A percentile compares a stretch with the other conserved stretches of the same genome.
These are phyloP conservation scores for Cryptococcus sp. DNA, from an alignment of 1,284 basidiomycete species.

Conservation along the genomic window DNA sequence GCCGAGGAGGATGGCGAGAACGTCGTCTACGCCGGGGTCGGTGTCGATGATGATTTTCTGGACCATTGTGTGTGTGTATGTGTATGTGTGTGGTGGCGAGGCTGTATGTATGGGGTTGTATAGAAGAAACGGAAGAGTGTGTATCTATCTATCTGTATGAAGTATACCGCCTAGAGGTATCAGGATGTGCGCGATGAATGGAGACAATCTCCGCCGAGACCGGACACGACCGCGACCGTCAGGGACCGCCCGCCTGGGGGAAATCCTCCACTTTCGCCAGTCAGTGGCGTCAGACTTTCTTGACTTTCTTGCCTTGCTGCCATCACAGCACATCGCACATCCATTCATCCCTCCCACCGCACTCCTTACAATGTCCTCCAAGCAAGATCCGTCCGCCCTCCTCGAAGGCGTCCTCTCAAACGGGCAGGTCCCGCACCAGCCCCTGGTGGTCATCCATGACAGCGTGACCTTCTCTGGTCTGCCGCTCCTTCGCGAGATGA, in stretches of 20 bases:
- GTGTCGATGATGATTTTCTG: constrained; percentile 49
- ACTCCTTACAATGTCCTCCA: background rate
- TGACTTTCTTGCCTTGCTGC: background rate
- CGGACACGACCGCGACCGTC: too few species aligned
- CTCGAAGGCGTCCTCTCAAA: constrained; percentile 34
- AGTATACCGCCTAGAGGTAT: background rate
- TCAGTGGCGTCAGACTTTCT: too few species aligned
- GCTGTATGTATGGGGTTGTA: background rate
- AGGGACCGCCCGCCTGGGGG: too few species aligned
- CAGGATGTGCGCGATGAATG: too few species aligned
- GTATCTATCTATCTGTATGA: background rate
- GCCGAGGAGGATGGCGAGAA: constrained; percentile 61
- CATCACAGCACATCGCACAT: background rate
- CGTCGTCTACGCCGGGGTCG: constrained; percentile 77
- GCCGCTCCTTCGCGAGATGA: constrained; percentile 26
- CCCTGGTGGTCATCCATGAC: constrained; percentile 37
- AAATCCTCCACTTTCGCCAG: too few species aligned
- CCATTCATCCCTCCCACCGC: background rate
- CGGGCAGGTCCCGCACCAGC: constrained; percentile 40
- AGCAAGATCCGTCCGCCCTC: constrained; percentile 2
- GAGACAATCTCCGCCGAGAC: too few species aligned
- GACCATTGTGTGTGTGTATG: constrained; percentile 17
- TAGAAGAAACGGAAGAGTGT: background rate
- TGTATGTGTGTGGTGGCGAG: background rate
- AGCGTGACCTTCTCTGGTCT: constrained; percentile 25